phyloP scores from a whole-genome alignment of 202 grass and related monocot species.

The Brachypodium distachyon region DNA sequence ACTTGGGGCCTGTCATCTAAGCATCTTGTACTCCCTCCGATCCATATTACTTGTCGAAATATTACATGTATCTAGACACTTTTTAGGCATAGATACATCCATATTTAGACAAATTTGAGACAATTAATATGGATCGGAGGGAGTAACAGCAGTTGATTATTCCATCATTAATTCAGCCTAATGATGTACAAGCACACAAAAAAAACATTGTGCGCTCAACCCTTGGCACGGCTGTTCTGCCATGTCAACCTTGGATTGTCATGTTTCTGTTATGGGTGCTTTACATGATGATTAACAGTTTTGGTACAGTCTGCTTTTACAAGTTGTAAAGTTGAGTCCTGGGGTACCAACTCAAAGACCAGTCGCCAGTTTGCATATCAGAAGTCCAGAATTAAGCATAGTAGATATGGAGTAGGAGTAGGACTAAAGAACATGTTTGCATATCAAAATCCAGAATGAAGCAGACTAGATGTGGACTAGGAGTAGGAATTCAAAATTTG shows the following conservation, averaged over 20 bases:
- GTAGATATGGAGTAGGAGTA: neutral
- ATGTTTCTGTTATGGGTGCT: neutral
- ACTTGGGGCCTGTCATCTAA: no score
- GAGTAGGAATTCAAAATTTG: neutral
- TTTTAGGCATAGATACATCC: no score
- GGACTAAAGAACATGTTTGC: neutral
- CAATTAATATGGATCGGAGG: no score
- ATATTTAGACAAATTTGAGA: no score
- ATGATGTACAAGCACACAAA: conserved; percentile 1
- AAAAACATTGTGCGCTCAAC: neutral
- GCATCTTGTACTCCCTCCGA: no score
- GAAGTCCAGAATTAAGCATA: no score
- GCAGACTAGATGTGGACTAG: no score
- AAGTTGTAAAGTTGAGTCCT: neutral
- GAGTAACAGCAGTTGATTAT: neutral
- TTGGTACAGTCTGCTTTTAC: neutral
- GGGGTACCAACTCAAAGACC: neutral
- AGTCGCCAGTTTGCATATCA: neutral
- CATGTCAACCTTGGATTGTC: neutral
- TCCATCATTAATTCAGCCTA: neutral
- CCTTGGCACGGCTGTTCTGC: neutral
- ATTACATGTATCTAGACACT: no score
- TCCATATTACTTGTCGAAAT: no score
- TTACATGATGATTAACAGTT: neutral
- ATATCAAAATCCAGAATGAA: neutral